Conservation (phyloP, 2,329 filamentous ascomycete species). For the Chaetomium globosum region DNA sequence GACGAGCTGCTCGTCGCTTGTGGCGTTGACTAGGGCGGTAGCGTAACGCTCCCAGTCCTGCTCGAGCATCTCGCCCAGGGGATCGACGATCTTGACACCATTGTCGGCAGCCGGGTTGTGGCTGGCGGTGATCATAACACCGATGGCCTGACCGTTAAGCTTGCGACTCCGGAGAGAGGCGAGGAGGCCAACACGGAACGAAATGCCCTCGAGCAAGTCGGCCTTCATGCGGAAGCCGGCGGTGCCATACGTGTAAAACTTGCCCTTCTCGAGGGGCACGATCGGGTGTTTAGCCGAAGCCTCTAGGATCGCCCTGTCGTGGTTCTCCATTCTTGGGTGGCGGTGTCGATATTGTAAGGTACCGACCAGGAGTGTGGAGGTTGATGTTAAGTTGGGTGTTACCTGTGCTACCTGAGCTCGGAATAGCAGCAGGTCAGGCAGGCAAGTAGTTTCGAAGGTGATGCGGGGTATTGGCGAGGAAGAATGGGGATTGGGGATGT, state of each 20-base stretch:
- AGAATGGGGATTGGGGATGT: slow-evolving; percentile 2
- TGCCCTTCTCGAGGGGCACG: slow-evolving; percentile 50
- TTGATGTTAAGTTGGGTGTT: neutral
- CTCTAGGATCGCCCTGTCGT: slow-evolving; percentile 55
- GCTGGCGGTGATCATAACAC: slow-evolving; percentile 93
- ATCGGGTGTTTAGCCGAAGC: slow-evolving; percentile 66
- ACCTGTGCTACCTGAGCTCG: neutral
- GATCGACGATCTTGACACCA: slow-evolving; percentile 94
- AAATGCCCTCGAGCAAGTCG: slow-evolving; percentile 84
- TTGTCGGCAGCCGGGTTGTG: slow-evolving; percentile 91
- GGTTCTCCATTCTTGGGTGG: slow-evolving; percentile 52
- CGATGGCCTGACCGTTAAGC: slow-evolving; percentile 86
- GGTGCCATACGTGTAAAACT: slow-evolving; percentile 66
- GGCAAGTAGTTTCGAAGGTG: slow-evolving; percentile 9
- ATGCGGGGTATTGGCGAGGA: slow-evolving; percentile 14
- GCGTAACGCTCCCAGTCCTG: slow-evolving; percentile 91
- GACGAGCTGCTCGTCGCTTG: slow-evolving; percentile 72
- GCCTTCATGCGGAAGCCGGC: slow-evolving; percentile 71
- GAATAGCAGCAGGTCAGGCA: neutral
- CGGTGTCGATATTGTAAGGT: neutral
- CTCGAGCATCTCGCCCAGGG: slow-evolving; percentile 97
- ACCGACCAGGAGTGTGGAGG: neutral
- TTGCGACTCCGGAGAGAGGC: slow-evolving; percentile 87
- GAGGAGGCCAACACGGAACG: slow-evolving; percentile 89
- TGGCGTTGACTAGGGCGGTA: slow-evolving; percentile 84